Conservation (phyloP, 78 protist genomes). For the Pelomyxa schiedti region DNA sequence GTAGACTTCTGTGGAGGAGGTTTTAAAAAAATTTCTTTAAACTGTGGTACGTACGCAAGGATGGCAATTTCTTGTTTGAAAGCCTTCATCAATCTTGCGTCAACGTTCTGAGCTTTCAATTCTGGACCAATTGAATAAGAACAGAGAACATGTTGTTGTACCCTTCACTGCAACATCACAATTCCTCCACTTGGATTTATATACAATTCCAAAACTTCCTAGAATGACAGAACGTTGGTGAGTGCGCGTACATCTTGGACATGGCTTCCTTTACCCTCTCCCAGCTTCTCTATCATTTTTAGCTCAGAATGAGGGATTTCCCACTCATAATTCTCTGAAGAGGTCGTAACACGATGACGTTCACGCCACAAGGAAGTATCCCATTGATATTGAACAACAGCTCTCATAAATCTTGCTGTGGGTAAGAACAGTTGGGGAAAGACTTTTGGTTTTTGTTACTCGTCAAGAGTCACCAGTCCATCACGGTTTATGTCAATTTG, state of each 20-base stretch:
- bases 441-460: too few relatives aligned
- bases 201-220: background rate
- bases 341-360: background rate
- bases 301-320: background rate
- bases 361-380: background rate
- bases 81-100: background rate
- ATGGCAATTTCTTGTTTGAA: background rate
- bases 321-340: background rate
- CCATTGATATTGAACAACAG: background rate
- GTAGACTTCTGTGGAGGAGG: background rate
- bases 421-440: too few relatives aligned
- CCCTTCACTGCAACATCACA: background rate
- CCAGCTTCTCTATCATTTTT: background rate
- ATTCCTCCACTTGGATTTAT: background rate
- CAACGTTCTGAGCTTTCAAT: background rate
- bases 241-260: too few relatives aligned
- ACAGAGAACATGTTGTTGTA: too few relatives aligned
- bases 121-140: too few relatives aligned
- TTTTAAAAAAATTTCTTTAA: background rate
- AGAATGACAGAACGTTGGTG: too few relatives aligned
- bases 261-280: too few relatives aligned
- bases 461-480: background rate
- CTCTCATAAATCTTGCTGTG: background rate
- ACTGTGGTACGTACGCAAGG: background rate
- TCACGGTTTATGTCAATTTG: conserved; percentile 8